Conservation (phyloP, 768 basidiomycete genomes). For the Psilocybe azurescens region DNA sequence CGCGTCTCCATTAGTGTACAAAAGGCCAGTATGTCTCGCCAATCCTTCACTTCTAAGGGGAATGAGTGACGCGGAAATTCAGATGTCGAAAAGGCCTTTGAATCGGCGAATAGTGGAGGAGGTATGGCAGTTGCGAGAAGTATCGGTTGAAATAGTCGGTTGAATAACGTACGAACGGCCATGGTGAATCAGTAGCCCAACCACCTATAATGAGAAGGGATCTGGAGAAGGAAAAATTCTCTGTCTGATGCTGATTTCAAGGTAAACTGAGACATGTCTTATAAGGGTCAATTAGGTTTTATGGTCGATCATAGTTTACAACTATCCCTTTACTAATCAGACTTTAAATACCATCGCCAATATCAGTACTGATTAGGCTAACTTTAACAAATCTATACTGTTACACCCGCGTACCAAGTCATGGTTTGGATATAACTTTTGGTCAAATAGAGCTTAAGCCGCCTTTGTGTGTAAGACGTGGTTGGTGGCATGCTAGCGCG, state of each 20-base stretch:
- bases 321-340: too few species aligned
- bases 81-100: not conserved
- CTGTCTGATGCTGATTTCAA: too few species aligned
- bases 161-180: slow-evolving; percentile 1
- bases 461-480: too few species aligned
- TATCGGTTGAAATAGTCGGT: not conserved
- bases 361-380: too few species aligned
- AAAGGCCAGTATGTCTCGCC: slow-evolving; percentile 5
- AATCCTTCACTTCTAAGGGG: not conserved
- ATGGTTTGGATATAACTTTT: too few species aligned
- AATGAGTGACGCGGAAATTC: slow-evolving; percentile 3
- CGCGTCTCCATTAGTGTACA: not conserved
- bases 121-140: not conserved
- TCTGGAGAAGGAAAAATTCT: too few species aligned
- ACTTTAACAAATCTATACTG: too few species aligned
- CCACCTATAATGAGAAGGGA: not conserved
- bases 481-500: too few species aligned
- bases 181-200: not conserved
- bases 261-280: not conserved
- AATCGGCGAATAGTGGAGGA: not conserved
- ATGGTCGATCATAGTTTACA: too few species aligned
- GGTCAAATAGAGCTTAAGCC: too few species aligned
- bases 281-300: not conserved
- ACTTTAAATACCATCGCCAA: too few species aligned
- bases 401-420: too few species aligned